A percentile compares a stretch with the other conserved stretches of the same genome.
phyloP scores from a whole-genome alignment of 2,329 filamentous ascomycete species.

The Verticillium isaacii region DNA sequence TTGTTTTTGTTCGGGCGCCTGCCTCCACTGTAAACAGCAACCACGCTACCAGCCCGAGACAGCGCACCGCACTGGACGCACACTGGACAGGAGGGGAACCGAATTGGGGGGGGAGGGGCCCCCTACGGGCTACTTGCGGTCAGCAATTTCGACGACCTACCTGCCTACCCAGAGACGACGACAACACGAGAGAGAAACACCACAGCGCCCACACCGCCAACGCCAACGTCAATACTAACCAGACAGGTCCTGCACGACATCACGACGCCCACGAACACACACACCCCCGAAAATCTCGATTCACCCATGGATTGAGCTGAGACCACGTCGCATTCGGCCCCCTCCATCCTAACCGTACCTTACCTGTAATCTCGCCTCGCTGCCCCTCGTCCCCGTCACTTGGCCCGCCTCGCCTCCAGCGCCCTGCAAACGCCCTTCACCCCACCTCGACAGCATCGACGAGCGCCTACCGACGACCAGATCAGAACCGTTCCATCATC shows the following conservation, averaged over 20 bases:
- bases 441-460: not conserved
- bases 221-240: not conserved
- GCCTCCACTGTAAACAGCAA: constrained; percentile 5
- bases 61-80: not conserved
- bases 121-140: not conserved
- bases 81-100: not conserved
- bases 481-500: not conserved
- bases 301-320: not conserved
- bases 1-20: constrained; percentile 3
- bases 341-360: not conserved
- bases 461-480: too few species aligned
- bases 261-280: not conserved
- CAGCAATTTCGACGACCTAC: not conserved
- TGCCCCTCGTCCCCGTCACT: constrained; percentile 1
- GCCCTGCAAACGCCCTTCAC: constrained; percentile 1
- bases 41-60: not conserved
- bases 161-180: not conserved
- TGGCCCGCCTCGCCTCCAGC: not conserved
- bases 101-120: not conserved
- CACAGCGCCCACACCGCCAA: not conserved
- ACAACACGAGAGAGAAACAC: not conserved
- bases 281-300: not conserved
- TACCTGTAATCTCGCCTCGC: not conserved
- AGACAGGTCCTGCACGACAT: not conserved
- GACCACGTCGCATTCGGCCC: not conserved